Base-by-base conservation (phyloP, 371 early-diverging fungal species). In the Nematocida sp. region DNA sequence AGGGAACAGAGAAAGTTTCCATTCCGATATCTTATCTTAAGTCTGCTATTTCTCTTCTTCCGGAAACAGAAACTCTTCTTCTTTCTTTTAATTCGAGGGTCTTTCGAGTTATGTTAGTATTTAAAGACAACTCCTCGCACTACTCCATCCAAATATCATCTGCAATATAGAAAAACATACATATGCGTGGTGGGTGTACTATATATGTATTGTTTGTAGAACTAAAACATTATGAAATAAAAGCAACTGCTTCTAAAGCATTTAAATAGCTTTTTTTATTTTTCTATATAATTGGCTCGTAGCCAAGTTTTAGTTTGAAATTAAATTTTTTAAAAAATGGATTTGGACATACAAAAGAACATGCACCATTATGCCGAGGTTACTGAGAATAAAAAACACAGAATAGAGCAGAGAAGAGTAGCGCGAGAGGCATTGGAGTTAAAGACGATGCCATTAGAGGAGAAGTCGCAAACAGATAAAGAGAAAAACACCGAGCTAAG, bases 361-460 rank as follows among this genome's bases (percentile, higher is more conserved):
- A 53, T 53, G 57, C 23, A 47, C 26, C 45, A 45, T 45, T 71
- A 63, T 40, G 57, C 75, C 33, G 75, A 48, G 28, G 60, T 59
- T 28, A 71, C 36, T 11, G 61, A 61, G 30, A 71, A 67, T 28
- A 71, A 71, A 54, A 59, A 63, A 42, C 13, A 36, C 3, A 33
- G 75, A 59, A 71, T 71, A 38, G 75, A 71, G 48, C 56, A 61
- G 23, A 60, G 75, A 61, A 59, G 55, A 53, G 67, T 79, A 1
- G 67, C 82, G 13, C 76, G 79, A 55, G 83, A 83, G 47, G 83
- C 82, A 33, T 79, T 83, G 39, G 66, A 78, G 32, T 51, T 84
- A 28, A 82, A 78, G 45, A 80, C 77, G 33, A 64, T 80, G 25
- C 59, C 56, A 38, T 26, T 50, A 40, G 55, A 65, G 47, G 61